A percentile compares a stretch with the other conserved stretches of the same genome.
Evolutionary conservation across 1,284 basidiomycete genomes (phyloP).

Genomic region (Irpex sp.): DNA sequence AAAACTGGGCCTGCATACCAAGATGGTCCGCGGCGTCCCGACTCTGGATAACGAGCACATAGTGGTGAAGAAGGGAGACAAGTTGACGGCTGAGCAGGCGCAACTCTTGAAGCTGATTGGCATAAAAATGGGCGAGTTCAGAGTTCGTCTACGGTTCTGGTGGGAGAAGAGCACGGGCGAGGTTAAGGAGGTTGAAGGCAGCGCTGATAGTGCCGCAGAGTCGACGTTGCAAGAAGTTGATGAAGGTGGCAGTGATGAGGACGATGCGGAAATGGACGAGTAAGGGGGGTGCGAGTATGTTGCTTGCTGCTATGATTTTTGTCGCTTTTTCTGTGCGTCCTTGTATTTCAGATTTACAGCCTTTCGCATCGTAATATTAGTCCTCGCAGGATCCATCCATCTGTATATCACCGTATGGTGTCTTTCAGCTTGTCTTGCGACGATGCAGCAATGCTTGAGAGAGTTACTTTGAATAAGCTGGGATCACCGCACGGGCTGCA

Average conservation of each 20-base stretch:
- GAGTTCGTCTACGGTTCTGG: constrained; percentile 65
- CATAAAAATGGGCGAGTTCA: constrained; percentile 82
- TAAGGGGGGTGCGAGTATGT: neutral
- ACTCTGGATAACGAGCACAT: constrained; percentile 79
- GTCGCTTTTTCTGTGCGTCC: neutral
- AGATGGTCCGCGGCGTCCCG: constrained; percentile 86
- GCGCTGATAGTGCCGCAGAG: constrained; percentile 26
- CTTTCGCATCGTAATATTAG: neutral
- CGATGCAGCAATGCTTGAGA: too few relatives aligned
- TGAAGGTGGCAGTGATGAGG: constrained; percentile 31
- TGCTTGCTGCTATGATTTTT: neutral
- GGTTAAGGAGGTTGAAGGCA: constrained; percentile 56
- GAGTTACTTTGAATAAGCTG: too few relatives aligned
- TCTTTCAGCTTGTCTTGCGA: too few relatives aligned
- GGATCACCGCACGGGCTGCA: too few relatives aligned
- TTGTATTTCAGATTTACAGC: neutral
- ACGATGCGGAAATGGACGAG: constrained; percentile 19
- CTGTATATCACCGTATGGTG: too few relatives aligned
- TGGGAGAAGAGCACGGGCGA: constrained; percentile 76
- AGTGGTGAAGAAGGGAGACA: constrained; percentile 83
- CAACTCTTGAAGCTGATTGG: constrained; percentile 87
- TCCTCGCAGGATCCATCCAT: too few relatives aligned
- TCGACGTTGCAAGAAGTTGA: constrained; percentile 16
- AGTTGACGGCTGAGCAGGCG: constrained; percentile 80
- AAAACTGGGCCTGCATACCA: constrained; percentile 85